Evolutionary conservation across 2,329 filamentous ascomycete genomes (phyloP).

Genomic region (Alternaria postmessia): DNA sequence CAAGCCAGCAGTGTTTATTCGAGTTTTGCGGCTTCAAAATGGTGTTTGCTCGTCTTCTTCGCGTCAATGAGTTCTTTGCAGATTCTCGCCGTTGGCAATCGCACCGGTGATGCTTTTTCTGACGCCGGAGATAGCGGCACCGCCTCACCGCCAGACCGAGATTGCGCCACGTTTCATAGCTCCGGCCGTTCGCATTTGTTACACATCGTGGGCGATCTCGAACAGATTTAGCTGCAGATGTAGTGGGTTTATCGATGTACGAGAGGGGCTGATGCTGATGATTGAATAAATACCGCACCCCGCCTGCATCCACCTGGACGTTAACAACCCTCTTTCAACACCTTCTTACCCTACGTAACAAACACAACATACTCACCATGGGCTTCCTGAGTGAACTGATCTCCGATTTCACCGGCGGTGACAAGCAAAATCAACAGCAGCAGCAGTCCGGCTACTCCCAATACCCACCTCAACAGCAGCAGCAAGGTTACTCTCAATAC

Average conservation of each 20-base stretch:
- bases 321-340: not conserved
- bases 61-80: not conserved
- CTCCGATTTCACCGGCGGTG: constrained; percentile 24
- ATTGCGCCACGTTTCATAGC: constrained; percentile 16
- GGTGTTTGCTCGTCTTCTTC: not conserved
- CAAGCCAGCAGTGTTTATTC: not conserved
- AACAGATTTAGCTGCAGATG: constrained; percentile 9
- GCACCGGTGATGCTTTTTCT: not conserved
- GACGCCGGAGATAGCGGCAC: constrained; percentile 3
- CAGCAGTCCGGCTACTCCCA: constrained; percentile 12
- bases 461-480: constrained; percentile 10
- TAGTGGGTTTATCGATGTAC: not conserved
- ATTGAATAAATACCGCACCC: constrained; percentile 22
- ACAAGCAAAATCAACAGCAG: not conserved
- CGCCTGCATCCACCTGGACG: not conserved
- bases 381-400: constrained; percentile 32
- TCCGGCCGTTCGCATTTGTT: constrained; percentile 12
- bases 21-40: not conserved
- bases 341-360: not conserved
- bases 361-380: constrained; percentile 21
- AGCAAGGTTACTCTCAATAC: constrained; percentile 18
- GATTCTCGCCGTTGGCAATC: not conserved
- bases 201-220: constrained; percentile 11
- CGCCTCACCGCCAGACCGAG: constrained; percentile 14
- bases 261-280: not conserved